These are phyloP conservation scores for Populus hybrid DNA, from an alignment of 441 rosid genomes.

Conservation along the genomic window DNA sequence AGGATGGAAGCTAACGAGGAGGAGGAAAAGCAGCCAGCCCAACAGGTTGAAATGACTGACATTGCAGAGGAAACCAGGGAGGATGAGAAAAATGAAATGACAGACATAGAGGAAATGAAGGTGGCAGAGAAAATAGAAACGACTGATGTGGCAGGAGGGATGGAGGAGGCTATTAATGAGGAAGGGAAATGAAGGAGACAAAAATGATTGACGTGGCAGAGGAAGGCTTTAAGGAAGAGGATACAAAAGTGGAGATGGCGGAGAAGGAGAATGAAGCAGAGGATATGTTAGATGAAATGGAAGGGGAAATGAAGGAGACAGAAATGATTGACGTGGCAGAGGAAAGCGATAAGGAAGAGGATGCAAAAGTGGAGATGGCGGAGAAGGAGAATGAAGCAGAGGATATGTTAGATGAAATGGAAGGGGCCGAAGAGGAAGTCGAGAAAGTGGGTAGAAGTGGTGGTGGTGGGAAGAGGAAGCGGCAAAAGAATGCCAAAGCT, in stretches of 20 bases:
- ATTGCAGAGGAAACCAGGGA: background rate
- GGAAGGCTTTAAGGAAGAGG: background rate
- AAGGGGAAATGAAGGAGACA: slow-evolving; percentile 6
- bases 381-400: slow-evolving; percentile 37
- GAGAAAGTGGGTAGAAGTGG: slow-evolving; percentile 46
- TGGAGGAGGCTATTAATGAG: background rate
- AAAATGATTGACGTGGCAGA: slow-evolving; percentile 13
- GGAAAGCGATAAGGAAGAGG: background rate
- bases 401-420: slow-evolving; percentile 35
- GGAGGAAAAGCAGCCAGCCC: slow-evolving; percentile 16
- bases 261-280: slow-evolving; percentile 37
- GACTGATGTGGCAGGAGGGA: slow-evolving; percentile 14
- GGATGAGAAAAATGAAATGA: slow-evolving; percentile 3
- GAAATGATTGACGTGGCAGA: slow-evolving; percentile 13
- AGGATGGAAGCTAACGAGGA: slow-evolving; percentile 2
- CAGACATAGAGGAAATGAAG: slow-evolving; percentile 10
- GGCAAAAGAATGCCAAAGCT: slow-evolving; percentile 49
- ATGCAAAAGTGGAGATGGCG: slow-evolving; percentile 36
- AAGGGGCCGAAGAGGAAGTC: slow-evolving; percentile 33
- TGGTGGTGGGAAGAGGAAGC: slow-evolving; percentile 69
- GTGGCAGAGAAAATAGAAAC: slow-evolving; percentile 13
- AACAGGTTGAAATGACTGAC: slow-evolving; percentile 1
- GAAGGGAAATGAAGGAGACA: slow-evolving; percentile 4
- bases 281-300: slow-evolving; percentile 33
- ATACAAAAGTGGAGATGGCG: slow-evolving; percentile 36